Base-by-base conservation (phyloP, 1,284 basidiomycete genomes). In the Rhodotorula sp. region DNA sequence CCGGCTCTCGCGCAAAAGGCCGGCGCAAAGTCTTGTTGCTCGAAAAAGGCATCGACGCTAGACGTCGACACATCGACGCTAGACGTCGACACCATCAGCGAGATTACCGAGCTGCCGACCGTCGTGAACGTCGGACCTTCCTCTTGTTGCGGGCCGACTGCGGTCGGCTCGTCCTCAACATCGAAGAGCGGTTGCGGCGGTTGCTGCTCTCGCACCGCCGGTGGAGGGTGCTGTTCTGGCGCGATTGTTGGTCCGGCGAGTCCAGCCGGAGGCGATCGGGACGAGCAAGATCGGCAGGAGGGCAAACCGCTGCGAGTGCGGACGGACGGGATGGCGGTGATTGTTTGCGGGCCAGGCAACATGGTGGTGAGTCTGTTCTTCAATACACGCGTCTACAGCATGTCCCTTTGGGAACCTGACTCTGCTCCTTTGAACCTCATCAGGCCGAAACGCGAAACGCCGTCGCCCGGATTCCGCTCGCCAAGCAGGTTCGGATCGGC, bases 401-500 rank as follows among this genome's bases (percentile, higher is more conserved):
- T 39, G 39, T 39, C 1, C 39, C 39, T 39, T 39, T 39, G 12
- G 6, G 39, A 39, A 5, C 6, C 31, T 34, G 12, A 29, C 56
- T 21, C 46, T 52, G 8, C 12, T 18, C 0, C 18, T 59, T 21
- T 4, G 39, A 43, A 26, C 51, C 5, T 31, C 1, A 21, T n/a
- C 58, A 73, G 72, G 64, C 64, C 14, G 72, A 74, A 29, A 15
- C 64, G 8, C 58, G 69, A 16, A 68, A 70, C 47, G 64, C 64
- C 5, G 64, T 74, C 18, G 69, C 72, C 4, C 20, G 64, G 1
- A 65, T 74, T 16, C 72, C 72, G 26, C 48, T 74, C 29, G 69
- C 72, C 3, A 68, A 74, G 43, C 72, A 74, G 58, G 64, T 68
- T 29, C 54, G 69, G 48, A 49, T 74, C 14, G 72, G 72, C 5